These are phyloP conservation scores for Schoenoplectus tabernaemontani DNA, from an alignment of 202 grass and related monocot genomes.

Conservation along the genomic window DNA sequence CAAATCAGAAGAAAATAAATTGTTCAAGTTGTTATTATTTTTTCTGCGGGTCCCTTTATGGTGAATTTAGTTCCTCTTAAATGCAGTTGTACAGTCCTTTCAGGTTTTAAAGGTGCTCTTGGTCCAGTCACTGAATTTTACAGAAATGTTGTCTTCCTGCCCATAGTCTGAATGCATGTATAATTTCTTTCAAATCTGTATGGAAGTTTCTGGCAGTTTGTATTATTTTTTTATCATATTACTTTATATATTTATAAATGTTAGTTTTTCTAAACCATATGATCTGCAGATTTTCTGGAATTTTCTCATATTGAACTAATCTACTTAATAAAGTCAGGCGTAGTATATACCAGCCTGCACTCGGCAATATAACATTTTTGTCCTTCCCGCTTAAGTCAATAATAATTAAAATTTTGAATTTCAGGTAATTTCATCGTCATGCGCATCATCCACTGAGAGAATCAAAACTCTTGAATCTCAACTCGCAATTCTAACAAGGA, in stretches of 20 bases:
- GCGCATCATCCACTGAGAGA: slow-evolving; percentile 38
- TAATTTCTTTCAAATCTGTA: background rate
- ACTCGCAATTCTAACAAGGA: slow-evolving; percentile 39
- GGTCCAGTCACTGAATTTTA: background rate
- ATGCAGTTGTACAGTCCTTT: background rate
- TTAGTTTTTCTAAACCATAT: background rate
- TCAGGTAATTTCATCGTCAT: slow-evolving; percentile 48
- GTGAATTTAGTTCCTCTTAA: background rate
- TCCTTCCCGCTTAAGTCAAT: background rate
- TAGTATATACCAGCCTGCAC: background rate
- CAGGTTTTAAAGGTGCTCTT: background rate
- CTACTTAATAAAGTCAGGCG: background rate
- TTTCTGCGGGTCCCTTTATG: background rate
- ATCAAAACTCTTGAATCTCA: slow-evolving; percentile 41
- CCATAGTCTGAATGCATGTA: background rate
- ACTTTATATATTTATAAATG: background rate
- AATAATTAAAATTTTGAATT: background rate
- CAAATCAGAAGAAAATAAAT: slow-evolving; percentile 1
- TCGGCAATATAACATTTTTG: background rate
- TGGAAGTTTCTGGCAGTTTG: background rate
- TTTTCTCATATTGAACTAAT: background rate
- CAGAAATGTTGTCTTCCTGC: background rate
- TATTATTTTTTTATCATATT: no score
- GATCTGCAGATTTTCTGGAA: background rate
- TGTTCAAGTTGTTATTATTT: background rate